phyloP scores from a whole-genome alignment of 2,329 filamentous ascomycete species.

The Cladosporium sp. region DNA sequence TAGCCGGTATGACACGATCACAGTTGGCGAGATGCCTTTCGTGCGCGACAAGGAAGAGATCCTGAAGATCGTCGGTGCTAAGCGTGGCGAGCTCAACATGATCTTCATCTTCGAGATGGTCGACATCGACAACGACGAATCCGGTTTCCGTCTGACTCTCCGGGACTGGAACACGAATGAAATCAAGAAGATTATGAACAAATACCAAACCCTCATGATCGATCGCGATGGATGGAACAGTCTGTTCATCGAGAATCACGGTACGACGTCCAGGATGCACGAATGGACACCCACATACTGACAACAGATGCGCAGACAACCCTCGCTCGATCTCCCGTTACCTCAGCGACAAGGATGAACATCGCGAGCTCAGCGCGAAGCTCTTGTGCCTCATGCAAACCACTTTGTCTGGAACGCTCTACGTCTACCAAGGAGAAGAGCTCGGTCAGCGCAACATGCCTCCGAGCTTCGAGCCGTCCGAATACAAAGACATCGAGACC shows the following conservation, averaged over 20 bases:
- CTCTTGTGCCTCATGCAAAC: slow-evolving; percentile 52
- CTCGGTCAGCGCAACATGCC: slow-evolving; percentile 55
- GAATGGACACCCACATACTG: neutral
- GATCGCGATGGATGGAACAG: slow-evolving; percentile 54
- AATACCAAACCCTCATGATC: slow-evolving; percentile 53
- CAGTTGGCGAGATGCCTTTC: slow-evolving; percentile 64
- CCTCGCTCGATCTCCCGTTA: slow-evolving; percentile 53
- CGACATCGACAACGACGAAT: slow-evolving; percentile 41
- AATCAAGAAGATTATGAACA: slow-evolving; percentile 33
- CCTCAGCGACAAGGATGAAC: slow-evolving; percentile 50
- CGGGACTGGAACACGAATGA: slow-evolving; percentile 43
- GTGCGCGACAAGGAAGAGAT: slow-evolving; percentile 49
- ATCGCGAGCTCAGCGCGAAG: slow-evolving; percentile 50
- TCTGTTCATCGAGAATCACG: slow-evolving; percentile 58
- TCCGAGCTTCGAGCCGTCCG: slow-evolving; percentile 44
- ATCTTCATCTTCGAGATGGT: slow-evolving; percentile 53
- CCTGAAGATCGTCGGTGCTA: slow-evolving; percentile 45
- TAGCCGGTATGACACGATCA: slow-evolving; percentile 59
- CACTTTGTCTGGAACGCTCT: slow-evolving; percentile 52
- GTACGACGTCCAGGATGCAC: slow-evolving; percentile 28
- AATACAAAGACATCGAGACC: slow-evolving; percentile 57
- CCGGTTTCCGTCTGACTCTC: slow-evolving; percentile 40
- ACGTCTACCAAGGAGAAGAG: slow-evolving; percentile 56
- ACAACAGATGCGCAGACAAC: slow-evolving; percentile 36
- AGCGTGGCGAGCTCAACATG: slow-evolving; percentile 49